phyloP scores from a whole-genome alignment of 176 grass and related monocot species.

The Calamus simplicifolius region DNA sequence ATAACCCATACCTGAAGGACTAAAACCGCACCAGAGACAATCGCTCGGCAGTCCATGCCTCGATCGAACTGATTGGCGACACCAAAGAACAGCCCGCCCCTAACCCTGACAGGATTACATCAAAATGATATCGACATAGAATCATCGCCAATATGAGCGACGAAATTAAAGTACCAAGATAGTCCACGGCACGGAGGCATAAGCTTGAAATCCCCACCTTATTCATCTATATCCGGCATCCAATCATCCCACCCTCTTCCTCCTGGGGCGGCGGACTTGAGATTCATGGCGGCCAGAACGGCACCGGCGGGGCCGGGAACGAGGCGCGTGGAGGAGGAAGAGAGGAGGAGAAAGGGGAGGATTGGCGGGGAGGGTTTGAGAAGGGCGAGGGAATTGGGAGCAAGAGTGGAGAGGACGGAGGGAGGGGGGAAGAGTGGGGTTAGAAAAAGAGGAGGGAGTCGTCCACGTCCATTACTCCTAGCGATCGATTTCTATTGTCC shows the following conservation, averaged over 20 bases:
- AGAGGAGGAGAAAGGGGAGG: background rate
- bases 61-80: slow-evolving; percentile 21
- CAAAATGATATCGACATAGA: slow-evolving; percentile 20
- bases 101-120: too few species aligned
- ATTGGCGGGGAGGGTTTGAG: background rate
- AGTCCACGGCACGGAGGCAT: slow-evolving; percentile 50
- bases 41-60: slow-evolving; percentile 14
- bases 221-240: slow-evolving; percentile 1
- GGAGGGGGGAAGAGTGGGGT: background rate
- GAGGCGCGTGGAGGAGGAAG: background rate
- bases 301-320: slow-evolving; percentile 36
- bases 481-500: background rate
- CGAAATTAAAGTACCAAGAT: slow-evolving; percentile 35
- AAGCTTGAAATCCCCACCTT: slow-evolving; percentile 49
- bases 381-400: background rate
- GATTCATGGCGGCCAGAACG: slow-evolving; percentile 21
- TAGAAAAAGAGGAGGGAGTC: slow-evolving; percentile 26
- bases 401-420: background rate
- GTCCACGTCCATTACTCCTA: slow-evolving; percentile 57
- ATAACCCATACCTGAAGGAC: background rate
- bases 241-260: background rate
- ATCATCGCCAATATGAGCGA: background rate
- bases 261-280: background rate
- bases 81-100: slow-evolving; percentile 10
- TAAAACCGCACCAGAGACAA: slow-evolving; percentile 33